phyloP scores from a whole-genome alignment of 2,329 filamentous ascomycete species.

The Mollisia scopiformis region DNA sequence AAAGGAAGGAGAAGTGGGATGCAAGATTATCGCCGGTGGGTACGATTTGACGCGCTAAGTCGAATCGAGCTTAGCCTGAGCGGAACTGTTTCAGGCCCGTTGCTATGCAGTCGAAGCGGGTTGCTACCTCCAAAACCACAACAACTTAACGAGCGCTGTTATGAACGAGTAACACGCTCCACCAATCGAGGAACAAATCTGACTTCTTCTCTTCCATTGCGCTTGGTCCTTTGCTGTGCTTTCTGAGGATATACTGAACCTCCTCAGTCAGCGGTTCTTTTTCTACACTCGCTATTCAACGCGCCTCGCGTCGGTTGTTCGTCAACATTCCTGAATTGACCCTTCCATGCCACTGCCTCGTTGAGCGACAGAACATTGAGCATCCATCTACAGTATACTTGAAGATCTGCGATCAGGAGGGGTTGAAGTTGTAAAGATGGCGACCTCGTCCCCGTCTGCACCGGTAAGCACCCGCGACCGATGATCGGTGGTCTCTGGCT shows the following conservation, averaged over 20 bases:
- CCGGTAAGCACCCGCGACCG: constrained; percentile 1
- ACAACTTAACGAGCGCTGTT: neutral
- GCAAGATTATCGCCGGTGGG: too few species aligned
- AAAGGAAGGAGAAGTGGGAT: too few species aligned
- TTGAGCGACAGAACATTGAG: constrained; percentile 4
- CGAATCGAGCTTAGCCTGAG: neutral
- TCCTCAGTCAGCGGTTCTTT: neutral
- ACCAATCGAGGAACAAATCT: constrained; percentile 5
- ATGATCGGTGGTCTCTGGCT: neutral
- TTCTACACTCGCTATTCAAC: constrained; percentile 11
- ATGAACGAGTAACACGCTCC: neutral
- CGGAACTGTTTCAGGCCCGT: neutral
- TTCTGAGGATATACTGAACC: constrained; percentile 2
- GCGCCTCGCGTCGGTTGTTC: constrained; percentile 23
- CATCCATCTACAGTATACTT: neutral
- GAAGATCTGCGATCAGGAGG: too few species aligned
- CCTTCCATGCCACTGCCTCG: constrained; percentile 24
- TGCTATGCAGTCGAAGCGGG: neutral
- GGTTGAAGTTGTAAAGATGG: neutral
- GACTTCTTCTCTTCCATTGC: constrained; percentile 9
- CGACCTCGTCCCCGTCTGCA: neutral
- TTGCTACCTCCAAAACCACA: neutral
- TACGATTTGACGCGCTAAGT: too few species aligned
- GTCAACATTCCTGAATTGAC: constrained; percentile 11
- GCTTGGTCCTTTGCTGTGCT: neutral